Conservation (phyloP, 306 rosid species). For the Vigna trinervia region DNA sequence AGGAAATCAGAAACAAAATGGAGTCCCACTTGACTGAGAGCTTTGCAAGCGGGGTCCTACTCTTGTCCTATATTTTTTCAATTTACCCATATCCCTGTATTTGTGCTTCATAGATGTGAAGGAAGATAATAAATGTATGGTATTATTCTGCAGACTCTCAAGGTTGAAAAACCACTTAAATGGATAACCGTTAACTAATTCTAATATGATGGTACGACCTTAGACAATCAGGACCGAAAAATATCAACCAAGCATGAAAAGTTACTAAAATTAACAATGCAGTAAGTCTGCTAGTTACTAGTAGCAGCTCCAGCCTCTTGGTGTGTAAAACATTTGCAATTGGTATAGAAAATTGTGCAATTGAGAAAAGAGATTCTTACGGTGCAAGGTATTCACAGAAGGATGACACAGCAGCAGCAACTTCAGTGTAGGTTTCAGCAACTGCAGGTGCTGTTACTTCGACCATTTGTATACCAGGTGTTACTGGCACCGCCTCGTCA, state of each 20-base stretch:
- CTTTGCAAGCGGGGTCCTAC: too few relatives aligned
- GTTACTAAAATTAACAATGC: not conserved
- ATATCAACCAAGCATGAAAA: constrained; percentile 16
- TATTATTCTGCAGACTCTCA: constrained; percentile 3
- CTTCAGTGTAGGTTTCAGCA: constrained; percentile 77
- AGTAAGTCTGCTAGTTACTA: not conserved
- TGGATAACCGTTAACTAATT: constrained; percentile 3
- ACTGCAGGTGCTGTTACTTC: constrained; percentile 95
- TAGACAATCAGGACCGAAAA: not conserved
- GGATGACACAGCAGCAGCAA: constrained; percentile 74
- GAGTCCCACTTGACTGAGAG: too few relatives aligned
- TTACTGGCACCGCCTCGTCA: constrained; percentile 88
- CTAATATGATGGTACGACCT: not conserved
- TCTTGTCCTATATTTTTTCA: too few relatives aligned
- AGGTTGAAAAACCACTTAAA: not conserved
- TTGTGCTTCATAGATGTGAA: not conserved
- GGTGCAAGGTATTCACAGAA: constrained; percentile 99
- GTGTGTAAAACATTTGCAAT: not conserved
- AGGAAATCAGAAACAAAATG: too few relatives aligned
- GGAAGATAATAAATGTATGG: constrained; percentile 26
- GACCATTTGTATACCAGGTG: constrained; percentile 91
- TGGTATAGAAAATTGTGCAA: not conserved
- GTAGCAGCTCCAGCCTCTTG: not conserved
- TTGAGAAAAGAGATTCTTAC: constrained; percentile 59
- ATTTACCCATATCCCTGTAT: too few relatives aligned